Percentiles rank a stretch among this genome's conserved stretches.
Evolutionary conservation across 352 stramenopile species (phyloP).

Genomic region (Phytophthora hibernalis): DNA sequence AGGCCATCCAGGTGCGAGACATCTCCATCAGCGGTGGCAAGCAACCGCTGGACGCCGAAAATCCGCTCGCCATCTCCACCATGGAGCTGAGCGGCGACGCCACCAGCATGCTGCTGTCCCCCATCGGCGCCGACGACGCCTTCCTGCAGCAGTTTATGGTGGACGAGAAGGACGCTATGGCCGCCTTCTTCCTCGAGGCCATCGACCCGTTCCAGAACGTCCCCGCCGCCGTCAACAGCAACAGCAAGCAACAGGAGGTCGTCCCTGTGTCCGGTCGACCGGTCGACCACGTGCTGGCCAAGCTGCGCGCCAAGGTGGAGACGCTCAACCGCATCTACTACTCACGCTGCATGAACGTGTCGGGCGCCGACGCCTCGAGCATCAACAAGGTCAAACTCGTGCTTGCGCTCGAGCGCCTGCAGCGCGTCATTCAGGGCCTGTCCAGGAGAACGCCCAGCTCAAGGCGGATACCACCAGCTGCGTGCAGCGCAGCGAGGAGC

Average conservation of each 20-base stretch:
- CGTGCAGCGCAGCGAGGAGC: conserved; percentile 24
- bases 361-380: conserved; percentile 27
- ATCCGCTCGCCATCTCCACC: conserved; percentile 27
- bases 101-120: conserved; percentile 66
- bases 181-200: conserved; percentile 62
- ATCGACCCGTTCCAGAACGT: conserved; percentile 65
- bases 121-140: conserved; percentile 57
- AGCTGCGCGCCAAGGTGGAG: conserved; percentile 59
- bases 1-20: conserved; percentile 52
- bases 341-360: conserved; percentile 56
- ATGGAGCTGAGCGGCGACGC: conserved; percentile 38
- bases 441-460: conserved; percentile 54
- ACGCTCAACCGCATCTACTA: conserved; percentile 70
- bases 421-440: conserved; percentile 56
- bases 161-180: conserved; percentile 71
- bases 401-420: conserved; percentile 57
- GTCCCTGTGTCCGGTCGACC: conserved; percentile 11
- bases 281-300: conserved; percentile 52
- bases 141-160: conserved; percentile 53
- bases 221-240: conserved; percentile 10
- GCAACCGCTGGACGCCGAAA: conserved; percentile 13
- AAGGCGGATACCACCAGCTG: conserved; percentile 43
- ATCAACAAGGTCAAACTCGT: conserved; percentile 61
- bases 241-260: conserved; percentile 17
- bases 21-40: conserved; percentile 45